phyloP scores from a whole-genome alignment of 495 filamentous ascomycete species.

The Xylaria grammica region DNA sequence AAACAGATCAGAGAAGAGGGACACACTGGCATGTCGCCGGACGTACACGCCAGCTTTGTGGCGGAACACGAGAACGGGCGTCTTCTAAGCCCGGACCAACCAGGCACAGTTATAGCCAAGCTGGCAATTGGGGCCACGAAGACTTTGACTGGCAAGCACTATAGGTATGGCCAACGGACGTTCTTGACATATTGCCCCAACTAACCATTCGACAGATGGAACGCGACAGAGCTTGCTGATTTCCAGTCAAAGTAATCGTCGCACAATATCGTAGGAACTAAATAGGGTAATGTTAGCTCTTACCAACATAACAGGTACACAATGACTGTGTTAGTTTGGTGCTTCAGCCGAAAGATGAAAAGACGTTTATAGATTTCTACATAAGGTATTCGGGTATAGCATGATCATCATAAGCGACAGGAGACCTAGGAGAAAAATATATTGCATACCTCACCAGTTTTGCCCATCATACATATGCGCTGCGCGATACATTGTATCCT shows the following conservation, averaged over 20 bases:
- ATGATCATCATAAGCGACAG: conserved; percentile 64
- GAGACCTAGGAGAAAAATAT: neutral
- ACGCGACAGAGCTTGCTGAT: conserved; percentile 64
- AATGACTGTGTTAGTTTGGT: conserved; percentile 20
- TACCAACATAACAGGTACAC: neutral
- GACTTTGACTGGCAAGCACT: conserved; percentile 74
- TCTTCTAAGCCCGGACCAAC: conserved; percentile 80
- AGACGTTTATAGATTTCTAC: conserved; percentile 78
- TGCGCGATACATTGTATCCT: neutral
- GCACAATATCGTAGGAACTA: conserved; percentile 18
- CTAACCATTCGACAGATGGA: conserved; percentile 68
- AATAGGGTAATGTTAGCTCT: conserved; percentile 12
- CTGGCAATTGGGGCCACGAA: conserved; percentile 63
- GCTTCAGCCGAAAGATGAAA: conserved; percentile 98
- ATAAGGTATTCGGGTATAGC: conserved; percentile 66
- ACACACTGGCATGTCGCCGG: conserved; percentile 63
- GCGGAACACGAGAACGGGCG: conserved; percentile 67
- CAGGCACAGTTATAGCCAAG: conserved; percentile 83
- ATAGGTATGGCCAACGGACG: conserved; percentile 55
- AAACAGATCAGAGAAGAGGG: conserved; percentile 77
- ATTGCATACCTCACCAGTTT: conserved; percentile 34
- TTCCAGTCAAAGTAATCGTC: conserved; percentile 58
- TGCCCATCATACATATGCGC: too few species aligned
- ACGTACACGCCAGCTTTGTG: conserved; percentile 72
- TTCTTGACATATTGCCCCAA: neutral